Percentiles rank a stretch among this genome's conserved stretches.
These are phyloP conservation scores for Penicillium sp. DNA, from an alignment of 2,329 filamentous ascomycete species.

Conservation along the genomic window DNA sequence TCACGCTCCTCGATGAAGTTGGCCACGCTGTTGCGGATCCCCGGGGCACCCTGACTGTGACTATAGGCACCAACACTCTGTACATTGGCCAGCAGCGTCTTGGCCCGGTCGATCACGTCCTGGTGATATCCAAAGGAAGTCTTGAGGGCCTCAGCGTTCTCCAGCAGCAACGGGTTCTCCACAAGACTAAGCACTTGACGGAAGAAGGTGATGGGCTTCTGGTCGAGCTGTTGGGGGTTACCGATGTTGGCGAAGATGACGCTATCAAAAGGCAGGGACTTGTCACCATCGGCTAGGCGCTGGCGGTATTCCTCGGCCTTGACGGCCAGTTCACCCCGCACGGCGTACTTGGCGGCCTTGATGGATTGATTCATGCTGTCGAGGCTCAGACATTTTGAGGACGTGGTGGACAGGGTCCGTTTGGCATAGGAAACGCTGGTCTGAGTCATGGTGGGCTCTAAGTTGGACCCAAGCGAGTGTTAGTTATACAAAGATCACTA, in stretches of 20 bases:
- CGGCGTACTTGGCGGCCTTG: slow-evolving; percentile 86
- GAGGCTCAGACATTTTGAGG: slow-evolving; percentile 58
- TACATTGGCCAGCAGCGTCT: slow-evolving; percentile 74
- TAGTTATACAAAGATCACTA: slow-evolving; percentile 8
- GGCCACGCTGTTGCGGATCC: slow-evolving; percentile 84
- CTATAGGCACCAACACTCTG: slow-evolving; percentile 96
- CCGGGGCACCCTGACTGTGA: slow-evolving; percentile 82
- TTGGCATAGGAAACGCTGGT: slow-evolving; percentile 26
- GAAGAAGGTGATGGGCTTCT: slow-evolving; percentile 99
- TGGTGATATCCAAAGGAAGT: slow-evolving; percentile 78
- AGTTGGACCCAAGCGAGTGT: slow-evolving; percentile 13
- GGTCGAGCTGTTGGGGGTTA: slow-evolving; percentile 97
- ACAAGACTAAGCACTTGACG: slow-evolving; percentile 89
- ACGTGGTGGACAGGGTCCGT: slow-evolving; percentile 47
- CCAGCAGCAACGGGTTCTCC: slow-evolving; percentile 81
- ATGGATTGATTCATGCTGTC: slow-evolving; percentile 92
- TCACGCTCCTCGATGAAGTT: slow-evolving; percentile 91
- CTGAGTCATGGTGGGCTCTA: slow-evolving; percentile 31
- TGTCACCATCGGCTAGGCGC: slow-evolving; percentile 55
- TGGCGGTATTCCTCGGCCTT: slow-evolving; percentile 89
- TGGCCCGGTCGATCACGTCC: slow-evolving; percentile 82
- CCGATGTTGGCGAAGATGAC: slow-evolving; percentile 98
- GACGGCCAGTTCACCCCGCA: slow-evolving; percentile 91
- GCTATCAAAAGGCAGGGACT: slow-evolving; percentile 75
- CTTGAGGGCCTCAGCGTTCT: slow-evolving; percentile 76